phyloP scores from a whole-genome alignment of 352 stramenopile species.

The Thalassiosira delicatula region DNA sequence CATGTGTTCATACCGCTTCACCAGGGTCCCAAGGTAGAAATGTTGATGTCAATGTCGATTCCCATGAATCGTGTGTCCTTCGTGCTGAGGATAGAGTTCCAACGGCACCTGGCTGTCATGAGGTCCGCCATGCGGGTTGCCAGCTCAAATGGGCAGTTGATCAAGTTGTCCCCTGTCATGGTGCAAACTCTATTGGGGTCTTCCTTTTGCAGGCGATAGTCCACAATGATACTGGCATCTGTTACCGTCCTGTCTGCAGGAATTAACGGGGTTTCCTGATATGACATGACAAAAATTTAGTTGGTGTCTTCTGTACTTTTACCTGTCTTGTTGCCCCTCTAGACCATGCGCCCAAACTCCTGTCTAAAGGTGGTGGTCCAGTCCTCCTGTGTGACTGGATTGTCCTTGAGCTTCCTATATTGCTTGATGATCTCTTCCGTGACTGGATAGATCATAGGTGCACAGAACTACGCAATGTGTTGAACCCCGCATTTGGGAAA shows the following conservation, averaged over 20 bases:
- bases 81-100: constrained; percentile 53
- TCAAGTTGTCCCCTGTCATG: constrained; percentile 43
- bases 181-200: constrained; percentile 35
- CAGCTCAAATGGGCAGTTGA: constrained; percentile 38
- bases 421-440: constrained; percentile 20
- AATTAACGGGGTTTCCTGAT: constrained; percentile 26
- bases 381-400: neutral
- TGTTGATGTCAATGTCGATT: constrained; percentile 48
- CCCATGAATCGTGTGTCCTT: constrained; percentile 34
- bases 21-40: constrained; percentile 47
- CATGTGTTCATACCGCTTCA: constrained; percentile 51
- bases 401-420: constrained; percentile 15
- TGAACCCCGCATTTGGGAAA: too few relatives aligned
- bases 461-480: too few relatives aligned
- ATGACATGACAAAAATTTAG: constrained; percentile 57
- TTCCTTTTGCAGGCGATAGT: constrained; percentile 37
- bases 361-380: constrained; percentile 41
- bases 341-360: constrained; percentile 46
- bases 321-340: constrained; percentile 21
- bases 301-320: constrained; percentile 33
- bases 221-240: constrained; percentile 43
- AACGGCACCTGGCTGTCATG: constrained; percentile 38
- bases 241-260: constrained; percentile 28
- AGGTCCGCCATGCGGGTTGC: constrained; percentile 44
- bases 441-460: neutral